These are phyloP conservation scores for Gracilaria domingensis DNA, from an alignment of 23 red algal species.

Conservation along the genomic window DNA sequence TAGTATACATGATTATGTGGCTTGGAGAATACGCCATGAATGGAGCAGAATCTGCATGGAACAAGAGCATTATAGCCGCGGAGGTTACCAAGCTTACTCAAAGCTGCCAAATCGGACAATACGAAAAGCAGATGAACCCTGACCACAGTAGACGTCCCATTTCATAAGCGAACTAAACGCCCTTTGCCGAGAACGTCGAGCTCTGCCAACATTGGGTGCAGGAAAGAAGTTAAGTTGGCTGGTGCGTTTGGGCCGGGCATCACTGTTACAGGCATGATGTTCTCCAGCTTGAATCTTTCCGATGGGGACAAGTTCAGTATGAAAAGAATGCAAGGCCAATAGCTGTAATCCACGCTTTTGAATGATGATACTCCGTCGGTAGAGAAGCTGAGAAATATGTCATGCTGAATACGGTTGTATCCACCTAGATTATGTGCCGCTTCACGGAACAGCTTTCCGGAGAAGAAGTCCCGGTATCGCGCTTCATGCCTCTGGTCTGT, in stretches of 20 bases:
- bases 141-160: neutral
- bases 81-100: neutral
- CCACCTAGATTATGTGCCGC: neutral
- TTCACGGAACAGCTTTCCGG: neutral
- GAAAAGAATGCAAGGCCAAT: constrained; percentile 12
- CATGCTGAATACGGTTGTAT: neutral
- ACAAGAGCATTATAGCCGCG: constrained; percentile 9
- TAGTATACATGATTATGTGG: constrained; percentile 17
- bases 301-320: neutral
- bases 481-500: neutral
- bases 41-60: neutral
- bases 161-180: neutral
- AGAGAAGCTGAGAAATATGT: constrained; percentile 1
- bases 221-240: neutral
- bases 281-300: constrained; percentile 5
- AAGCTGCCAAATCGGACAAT: neutral
- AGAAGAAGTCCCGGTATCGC: constrained; percentile 3
- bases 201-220: neutral
- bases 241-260: neutral
- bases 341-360: constrained; percentile 15
- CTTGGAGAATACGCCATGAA: neutral
- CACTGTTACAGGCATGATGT: neutral
- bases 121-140: constrained; percentile 3
- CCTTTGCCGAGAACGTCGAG: neutral
- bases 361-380: constrained; percentile 22